Evolutionary conservation across 75 land plant species (phyloP), one percentile per base, ranked within the genome.

Genomic region (Pinus taeda): DNA sequence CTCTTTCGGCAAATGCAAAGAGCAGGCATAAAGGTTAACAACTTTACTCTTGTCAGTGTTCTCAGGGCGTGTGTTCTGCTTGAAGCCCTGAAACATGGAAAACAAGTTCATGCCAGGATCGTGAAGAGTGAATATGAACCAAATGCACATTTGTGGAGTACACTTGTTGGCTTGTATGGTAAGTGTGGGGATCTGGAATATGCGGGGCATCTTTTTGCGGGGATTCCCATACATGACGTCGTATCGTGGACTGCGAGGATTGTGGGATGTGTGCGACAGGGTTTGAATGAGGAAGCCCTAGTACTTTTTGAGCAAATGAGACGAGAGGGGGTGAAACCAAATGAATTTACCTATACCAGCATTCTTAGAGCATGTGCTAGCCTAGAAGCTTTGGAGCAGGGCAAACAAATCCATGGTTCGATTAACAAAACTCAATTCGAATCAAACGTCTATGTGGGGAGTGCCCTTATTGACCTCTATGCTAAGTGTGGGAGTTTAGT

Each of bases 231-330:
- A 59, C 85, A 82, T 56, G 92, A 93, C 71, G 83, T 82, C 8
- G 84, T 86, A n/a, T 74, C 90, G 7, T 93, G 95, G 95, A 87
- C 87, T 49, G 82, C 93, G 7, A 90, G 90, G 73, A 90, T 93
- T 70, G 80, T 86, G 13, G 95, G 88, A 11, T 88, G 85, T 82
- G 88, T 87, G 21, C 82, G 84, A 37, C 79, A 86, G 63, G 87
- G 91, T 24, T 45, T 76, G 61, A 86, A 80, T 57, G 78, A 75
- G 37, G 88, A 81, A 45, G 95, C 95, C 13, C 74, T 93, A 15
- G 60, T 58, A 15, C 82, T 93, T 2, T 88, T 90, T 33, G 37
- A 80, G 21, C 74, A 74, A 21, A 90, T 90, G 93, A 76, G 77
- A 66, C 45, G 18, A 20, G 86, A 83, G 58, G 82, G 81, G 56